Conservation (phyloP, 2,329 filamentous ascomycete species). For the Colletotrichum trifolii region DNA sequence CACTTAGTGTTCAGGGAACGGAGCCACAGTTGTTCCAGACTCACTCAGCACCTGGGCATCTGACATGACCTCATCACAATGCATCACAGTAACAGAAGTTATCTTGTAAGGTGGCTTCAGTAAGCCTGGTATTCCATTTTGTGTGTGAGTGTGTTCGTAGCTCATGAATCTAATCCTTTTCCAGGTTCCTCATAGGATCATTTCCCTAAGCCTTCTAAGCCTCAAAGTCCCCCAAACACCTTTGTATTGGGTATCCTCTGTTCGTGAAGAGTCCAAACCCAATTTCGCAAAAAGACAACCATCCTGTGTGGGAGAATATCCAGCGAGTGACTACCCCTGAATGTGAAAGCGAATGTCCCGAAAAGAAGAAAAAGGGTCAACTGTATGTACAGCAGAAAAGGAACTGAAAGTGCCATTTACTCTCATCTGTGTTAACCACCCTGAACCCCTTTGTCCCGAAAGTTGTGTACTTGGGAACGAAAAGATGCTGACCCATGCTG, state of each 20-base stretch:
- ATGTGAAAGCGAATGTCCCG: constrained; percentile 33
- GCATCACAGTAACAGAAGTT: neutral
- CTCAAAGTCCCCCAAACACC: constrained; percentile 36
- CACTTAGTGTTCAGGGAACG: neutral
- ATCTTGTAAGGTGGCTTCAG: constrained; percentile 6
- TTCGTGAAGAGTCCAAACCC: constrained; percentile 24
- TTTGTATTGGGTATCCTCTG: constrained; percentile 30
- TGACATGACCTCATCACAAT: neutral
- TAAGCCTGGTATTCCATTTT: constrained; percentile 34
- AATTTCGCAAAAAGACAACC: constrained; percentile 26
- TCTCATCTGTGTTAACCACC: constrained; percentile 1
- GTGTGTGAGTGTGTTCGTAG: constrained; percentile 36
- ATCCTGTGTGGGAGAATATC: constrained; percentile 34
- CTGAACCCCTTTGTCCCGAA: constrained; percentile 5
- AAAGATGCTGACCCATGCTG: constrained; percentile 5
- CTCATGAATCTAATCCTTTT: constrained; percentile 41
- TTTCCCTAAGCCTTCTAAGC: constrained; percentile 34
- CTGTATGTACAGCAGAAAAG: constrained; percentile 51
- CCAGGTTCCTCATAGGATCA: constrained; percentile 25
- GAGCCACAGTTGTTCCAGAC: neutral
- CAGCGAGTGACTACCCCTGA: constrained; percentile 38
- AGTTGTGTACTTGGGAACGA: constrained; percentile 11
- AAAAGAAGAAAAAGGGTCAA: constrained; percentile 33
- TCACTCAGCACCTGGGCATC: neutral
- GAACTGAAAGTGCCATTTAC: constrained; percentile 13